Conservation (phyloP, 192 early-diverging fungal genomes). For the Podila verticillata region DNA sequence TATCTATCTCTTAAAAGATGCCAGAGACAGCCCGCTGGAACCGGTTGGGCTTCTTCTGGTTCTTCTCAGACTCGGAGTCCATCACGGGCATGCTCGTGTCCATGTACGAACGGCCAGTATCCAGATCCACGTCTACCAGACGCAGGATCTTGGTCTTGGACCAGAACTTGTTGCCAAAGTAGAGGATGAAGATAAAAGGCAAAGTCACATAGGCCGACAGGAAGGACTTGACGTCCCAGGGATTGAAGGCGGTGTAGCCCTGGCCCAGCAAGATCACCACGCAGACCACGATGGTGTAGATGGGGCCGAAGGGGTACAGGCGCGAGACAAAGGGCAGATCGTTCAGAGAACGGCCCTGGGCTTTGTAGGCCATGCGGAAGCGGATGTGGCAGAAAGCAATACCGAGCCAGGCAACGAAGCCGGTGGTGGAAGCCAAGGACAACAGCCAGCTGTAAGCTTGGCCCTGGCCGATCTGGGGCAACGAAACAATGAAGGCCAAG, state of each 20-base stretch:
- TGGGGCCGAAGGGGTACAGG: constrained; percentile 60
- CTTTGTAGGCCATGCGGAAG: constrained; percentile 79
- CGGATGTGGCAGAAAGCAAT: constrained; percentile 81
- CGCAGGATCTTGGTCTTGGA: constrained; percentile 66
- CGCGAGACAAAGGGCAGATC: constrained; percentile 76
- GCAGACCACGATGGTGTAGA: constrained; percentile 69
- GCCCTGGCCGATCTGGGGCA: constrained; percentile 68
- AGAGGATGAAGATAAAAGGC: constrained; percentile 66
- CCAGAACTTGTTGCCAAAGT: constrained; percentile 68
- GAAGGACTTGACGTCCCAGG: constrained; percentile 61
- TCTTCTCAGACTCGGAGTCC: constrained; percentile 26
- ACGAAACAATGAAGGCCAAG: constrained; percentile 61
- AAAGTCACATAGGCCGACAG: constrained; percentile 69
- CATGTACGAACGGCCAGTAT: constrained; percentile 45
- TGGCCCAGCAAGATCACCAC: constrained; percentile 67
- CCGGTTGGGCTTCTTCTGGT: constrained; percentile 19
- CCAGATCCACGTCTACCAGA: constrained; percentile 64
- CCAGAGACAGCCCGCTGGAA: constrained; percentile 14
- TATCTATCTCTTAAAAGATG: constrained; percentile 15
- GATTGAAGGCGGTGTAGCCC: constrained; percentile 64
- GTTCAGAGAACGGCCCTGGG: constrained; percentile 66
- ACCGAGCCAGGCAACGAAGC: constrained; percentile 83
- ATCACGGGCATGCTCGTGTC: constrained; percentile 23
- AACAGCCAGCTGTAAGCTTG: constrained; percentile 71
- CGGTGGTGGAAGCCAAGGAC: constrained; percentile 71